These are phyloP conservation scores for Vanrija humicola DNA, from an alignment of 1,284 basidiomycete species.

Conservation along the genomic window DNA sequence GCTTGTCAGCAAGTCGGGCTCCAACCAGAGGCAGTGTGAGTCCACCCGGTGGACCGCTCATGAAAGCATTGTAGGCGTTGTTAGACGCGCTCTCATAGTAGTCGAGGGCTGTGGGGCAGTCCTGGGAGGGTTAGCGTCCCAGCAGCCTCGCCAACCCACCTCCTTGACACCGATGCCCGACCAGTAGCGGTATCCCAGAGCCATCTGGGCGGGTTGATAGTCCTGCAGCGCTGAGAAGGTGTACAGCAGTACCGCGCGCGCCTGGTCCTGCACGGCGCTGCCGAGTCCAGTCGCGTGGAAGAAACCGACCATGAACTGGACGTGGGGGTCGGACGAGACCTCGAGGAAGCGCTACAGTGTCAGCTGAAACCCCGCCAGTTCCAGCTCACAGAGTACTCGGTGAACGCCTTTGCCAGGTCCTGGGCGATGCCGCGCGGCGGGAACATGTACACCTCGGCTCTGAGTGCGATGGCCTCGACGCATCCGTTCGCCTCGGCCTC, in stretches of 20 bases:
- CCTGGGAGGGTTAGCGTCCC: conserved; percentile 33
- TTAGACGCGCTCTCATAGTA: conserved; percentile 87
- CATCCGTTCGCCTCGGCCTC: conserved; percentile 76
- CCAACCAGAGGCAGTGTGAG: conserved; percentile 76
- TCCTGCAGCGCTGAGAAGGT: conserved; percentile 88
- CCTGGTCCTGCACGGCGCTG: conserved; percentile 54
- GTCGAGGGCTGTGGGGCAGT: conserved; percentile 71
- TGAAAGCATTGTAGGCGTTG: conserved; percentile 71
- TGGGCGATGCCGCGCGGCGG: conserved; percentile 41
- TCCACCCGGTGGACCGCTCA: conserved; percentile 86
- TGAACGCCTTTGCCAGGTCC: conserved; percentile 33
- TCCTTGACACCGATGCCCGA: conserved; percentile 87
- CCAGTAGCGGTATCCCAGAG: conserved; percentile 92
- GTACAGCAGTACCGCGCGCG: conserved; percentile 75
- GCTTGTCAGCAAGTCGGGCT: conserved; percentile 80
- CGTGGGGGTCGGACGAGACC: conserved; percentile 59
- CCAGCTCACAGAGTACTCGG: conserved; percentile 2
- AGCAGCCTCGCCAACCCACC: conserved; percentile 16
- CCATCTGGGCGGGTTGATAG: conserved; percentile 83
- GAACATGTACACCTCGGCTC: conserved; percentile 65
- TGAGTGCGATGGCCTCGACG: conserved; percentile 65
- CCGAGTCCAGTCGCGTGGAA: conserved; percentile 81
- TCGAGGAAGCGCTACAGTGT: conserved; percentile 43
- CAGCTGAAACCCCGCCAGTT: too few species aligned
- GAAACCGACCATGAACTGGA: conserved; percentile 79